Conservation (phyloP, 306 rosid species). For the Cucumis melo region DNA sequence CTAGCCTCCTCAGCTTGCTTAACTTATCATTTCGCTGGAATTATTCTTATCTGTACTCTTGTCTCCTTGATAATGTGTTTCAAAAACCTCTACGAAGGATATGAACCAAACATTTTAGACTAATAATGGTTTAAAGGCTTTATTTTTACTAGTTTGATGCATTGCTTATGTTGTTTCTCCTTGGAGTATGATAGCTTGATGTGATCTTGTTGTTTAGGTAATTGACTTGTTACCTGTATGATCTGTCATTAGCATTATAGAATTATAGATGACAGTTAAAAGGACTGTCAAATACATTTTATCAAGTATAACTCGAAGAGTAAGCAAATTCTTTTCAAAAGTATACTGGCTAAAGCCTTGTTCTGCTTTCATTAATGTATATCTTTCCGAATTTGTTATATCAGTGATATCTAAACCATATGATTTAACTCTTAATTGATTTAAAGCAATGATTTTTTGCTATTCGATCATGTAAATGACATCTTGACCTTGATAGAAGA, state of each 20-base stretch:
- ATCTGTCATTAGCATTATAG: background rate
- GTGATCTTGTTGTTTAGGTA: background rate
- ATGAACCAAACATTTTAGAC: background rate
- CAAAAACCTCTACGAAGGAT: background rate
- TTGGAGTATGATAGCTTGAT: background rate
- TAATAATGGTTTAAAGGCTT: background rate
- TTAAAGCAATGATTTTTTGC: background rate
- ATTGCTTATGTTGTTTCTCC: background rate
- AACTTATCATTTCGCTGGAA: background rate
- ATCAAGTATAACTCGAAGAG: background rate
- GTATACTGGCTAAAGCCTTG: background rate
- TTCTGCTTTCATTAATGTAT: background rate
- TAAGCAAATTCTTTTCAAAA: background rate
- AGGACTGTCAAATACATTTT: background rate
- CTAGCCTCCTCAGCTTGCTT: background rate
- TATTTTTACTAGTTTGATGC: background rate
- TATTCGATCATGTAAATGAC: background rate
- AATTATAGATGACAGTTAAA: background rate
- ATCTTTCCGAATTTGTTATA: background rate
- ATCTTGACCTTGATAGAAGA: background rate
- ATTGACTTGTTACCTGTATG: background rate
- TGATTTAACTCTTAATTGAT: background rate
- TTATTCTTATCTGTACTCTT: background rate
- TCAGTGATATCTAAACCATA: background rate
- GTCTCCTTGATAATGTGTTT: background rate